Base-by-base conservation (phyloP, 1,284 basidiomycete genomes). In the Ganoderma meredithae region DNA sequence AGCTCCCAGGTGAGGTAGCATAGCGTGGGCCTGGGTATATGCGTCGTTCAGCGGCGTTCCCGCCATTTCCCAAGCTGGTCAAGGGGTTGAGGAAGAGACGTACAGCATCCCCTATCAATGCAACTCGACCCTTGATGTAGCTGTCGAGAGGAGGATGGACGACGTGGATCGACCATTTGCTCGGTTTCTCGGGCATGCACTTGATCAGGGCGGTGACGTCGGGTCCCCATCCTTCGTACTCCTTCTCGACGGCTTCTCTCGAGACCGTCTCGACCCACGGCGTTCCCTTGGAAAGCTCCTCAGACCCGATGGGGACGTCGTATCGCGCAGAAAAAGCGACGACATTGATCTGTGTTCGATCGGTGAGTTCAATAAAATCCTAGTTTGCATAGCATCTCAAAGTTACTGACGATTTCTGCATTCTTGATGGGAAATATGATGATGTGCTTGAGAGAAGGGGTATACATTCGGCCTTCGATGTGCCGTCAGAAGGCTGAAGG, bases 111-210 rank as follows among this genome's bases (percentile, higher is more conserved):
- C 89, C 89, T 13, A 89, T 78, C 19, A 91, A 77, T 0, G 85
- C 86, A 8, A 90, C 79, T 5, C 80, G 79, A 0, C 83, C 84
- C 39, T 81, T 80, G 31, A 83, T 79, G 71, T 82, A 91, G 13
- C 77, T 84, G 7, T 79, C 69, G 44, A 91, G 77, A 0, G 84
- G 84, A 0, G 86, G 86, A 65, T 83, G 73, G 9, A 90, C 69
- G 27, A 83, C 81, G 71, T 90, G 89, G 52, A 91, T 84, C 3
- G 81, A 83, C 90, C 89, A 91, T 75, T 85, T 88, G 70, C 79
- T 86, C 0, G 87, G 84, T 22, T 80, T 80, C 49, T 83, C 80
- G 19, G 71, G 71, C 66, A 89, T 79, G 71, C 85, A 83, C 25
- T 80, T 77, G 1, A 88, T 73, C 10, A 90, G 79, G 2, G 76